A percentile compares a stretch with the other conserved stretches of the same genome.
phyloP scores from a whole-genome alignment of 75 land plant species.

The Cryptomeria japonica region DNA sequence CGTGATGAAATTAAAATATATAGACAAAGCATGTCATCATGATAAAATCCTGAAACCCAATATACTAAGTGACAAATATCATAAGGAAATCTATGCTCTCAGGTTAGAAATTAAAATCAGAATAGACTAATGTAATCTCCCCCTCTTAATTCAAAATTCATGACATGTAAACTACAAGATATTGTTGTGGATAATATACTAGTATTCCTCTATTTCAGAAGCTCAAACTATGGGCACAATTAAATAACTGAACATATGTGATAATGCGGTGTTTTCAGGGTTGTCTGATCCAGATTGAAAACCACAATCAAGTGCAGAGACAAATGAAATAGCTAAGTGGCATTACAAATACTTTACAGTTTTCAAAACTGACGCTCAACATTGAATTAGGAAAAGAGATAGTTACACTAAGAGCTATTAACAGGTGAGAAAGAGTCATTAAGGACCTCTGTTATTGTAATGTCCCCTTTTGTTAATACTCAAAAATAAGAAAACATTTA shows the following conservation, averaged over 20 bases:
- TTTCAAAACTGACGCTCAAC: not conserved
- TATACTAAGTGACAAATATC: not conserved
- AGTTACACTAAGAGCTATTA: not conserved
- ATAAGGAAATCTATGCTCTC: not conserved
- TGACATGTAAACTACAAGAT: not conserved
- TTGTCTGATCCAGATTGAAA: not conserved
- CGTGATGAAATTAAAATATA: too few species aligned
- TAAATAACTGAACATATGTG: too few species aligned
- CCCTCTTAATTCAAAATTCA: not conserved
- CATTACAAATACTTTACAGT: not conserved
- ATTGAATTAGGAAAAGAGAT: too few species aligned
- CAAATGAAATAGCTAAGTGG: too few species aligned
- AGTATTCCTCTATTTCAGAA: not conserved
- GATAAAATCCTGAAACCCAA: too few species aligned
- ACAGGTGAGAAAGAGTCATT: not conserved
- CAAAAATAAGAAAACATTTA: too few species aligned
- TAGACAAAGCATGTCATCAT: too few species aligned
- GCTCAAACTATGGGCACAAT: not conserved
- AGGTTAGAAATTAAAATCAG: not conserved
- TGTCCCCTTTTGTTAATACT: too few species aligned
- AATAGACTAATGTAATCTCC: not conserved
- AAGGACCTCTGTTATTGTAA: not conserved
- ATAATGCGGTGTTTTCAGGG: not conserved
- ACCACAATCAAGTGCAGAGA: not conserved
- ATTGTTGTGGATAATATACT: not conserved